These are phyloP conservation scores for Amaranthus hypochondriacus DNA, from an alignment of 148 eudicot genomes.

Conservation along the genomic window DNA sequence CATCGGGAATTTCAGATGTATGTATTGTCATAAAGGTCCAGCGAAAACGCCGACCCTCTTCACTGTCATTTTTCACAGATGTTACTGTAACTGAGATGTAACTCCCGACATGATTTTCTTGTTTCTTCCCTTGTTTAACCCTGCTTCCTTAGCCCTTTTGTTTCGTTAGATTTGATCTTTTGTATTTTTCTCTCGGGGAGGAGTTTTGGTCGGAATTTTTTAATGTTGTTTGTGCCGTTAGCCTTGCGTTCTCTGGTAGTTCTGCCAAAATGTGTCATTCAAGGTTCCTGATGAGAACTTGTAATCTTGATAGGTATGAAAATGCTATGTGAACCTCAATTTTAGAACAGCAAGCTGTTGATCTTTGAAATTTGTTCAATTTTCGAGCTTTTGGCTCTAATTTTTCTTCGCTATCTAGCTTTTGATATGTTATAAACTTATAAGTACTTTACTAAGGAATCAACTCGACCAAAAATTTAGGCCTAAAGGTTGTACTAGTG, in stretches of 20 bases:
- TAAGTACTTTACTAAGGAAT: neutral
- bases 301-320: slow-evolving; percentile 7
- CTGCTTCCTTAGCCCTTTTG: neutral
- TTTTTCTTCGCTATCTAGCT: neutral
- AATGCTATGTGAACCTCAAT: neutral
- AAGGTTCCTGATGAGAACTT: neutral
- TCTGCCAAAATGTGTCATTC: neutral
- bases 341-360: no score
- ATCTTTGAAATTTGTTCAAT: neutral
- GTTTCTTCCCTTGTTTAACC: neutral
- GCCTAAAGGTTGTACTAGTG: no score
- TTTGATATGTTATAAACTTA: neutral
- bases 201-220: slow-evolving; percentile 14
- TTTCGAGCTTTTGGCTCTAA: neutral
- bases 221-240: neutral
- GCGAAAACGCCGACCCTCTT: slow-evolving; percentile 1
- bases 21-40: slow-evolving; percentile 6
- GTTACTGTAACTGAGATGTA: slow-evolving; percentile 36
- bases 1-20: neutral
- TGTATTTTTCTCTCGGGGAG: slow-evolving; percentile 2
- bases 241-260: neutral
- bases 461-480: no score
- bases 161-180: neutral
- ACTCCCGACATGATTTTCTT: slow-evolving; percentile 14
- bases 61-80: slow-evolving; percentile 14